Evolutionary conservation across 1,284 basidiomycete genomes (phyloP), one percentile per base, ranked within the genome.

Genomic region (Pholiota adiposa): DNA sequence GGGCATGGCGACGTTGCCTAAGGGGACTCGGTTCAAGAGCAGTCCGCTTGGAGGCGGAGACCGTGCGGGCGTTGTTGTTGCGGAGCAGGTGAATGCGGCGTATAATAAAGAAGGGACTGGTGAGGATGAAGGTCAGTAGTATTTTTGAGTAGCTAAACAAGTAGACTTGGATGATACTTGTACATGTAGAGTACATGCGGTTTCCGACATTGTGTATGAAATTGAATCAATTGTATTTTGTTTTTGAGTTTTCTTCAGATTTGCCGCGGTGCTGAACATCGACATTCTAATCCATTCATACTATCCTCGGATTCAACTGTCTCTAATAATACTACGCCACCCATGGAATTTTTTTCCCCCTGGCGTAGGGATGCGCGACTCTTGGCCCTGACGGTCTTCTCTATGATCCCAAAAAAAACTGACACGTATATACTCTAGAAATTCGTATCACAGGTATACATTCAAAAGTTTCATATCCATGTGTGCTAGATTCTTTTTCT

Each of bases 1-100:
- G 16, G 43, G 31, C 18, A 31, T n/a, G 29, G 31, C n/a, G n/a
- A n/a, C 34, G 2, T 19, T 60, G 11, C 53, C 65, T 52, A 87
- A 83, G 70, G 85, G 80, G n/a, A 75, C 73, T 55, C 77, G 81
- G 64, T 90, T 90, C 74, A 90, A 90, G 83, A 90, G 88, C 68
- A 88, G 83, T 69, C 88, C 86, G 9, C 63, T 81, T 40, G 79
- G 75, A 27, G 79, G 77, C 14, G 75, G 71, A n/a, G 76, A 80
- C 56, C 67, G 74, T 46, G 69, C 63, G 5, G 79, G 80, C 1
- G 70, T 79, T 5, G 76, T 81, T 11, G 73, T 69, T 33, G 65
- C 67, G n/a, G 67, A 69, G 48, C 64, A 63, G 57, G 54, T 69
- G 38, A 65, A 64, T 16, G 62, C 64, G 12, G 65, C 63, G 33